Evolutionary conservation across 176 grass and related monocot species (phyloP), one percentile per base, ranked within the genome.

Genomic region (Avena insularis): DNA sequence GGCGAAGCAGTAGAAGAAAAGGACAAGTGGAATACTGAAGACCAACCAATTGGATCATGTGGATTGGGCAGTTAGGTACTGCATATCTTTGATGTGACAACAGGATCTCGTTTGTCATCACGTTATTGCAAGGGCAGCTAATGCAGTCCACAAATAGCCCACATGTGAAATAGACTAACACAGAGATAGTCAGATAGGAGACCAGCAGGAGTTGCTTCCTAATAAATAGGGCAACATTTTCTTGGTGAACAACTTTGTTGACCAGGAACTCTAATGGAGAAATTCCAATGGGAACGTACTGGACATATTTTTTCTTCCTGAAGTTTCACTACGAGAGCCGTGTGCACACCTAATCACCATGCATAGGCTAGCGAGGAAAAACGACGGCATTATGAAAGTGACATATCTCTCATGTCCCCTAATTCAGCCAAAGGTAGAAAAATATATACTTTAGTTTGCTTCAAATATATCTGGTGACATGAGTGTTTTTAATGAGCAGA

Each of bases 41-140:
- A 75, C 81, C 82, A 91, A 69, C 77, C 82, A 85, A 33, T 63
- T 81, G 81, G 60, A 9, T 12, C 9, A 61, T 64, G 3, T 85
- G 61, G 85, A 87, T 84, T 51, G 71, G 33, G 8, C 33, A 9
- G 49, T 75, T 84, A 36, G 66, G 80, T 84, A 40, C n/a, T 53
- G 79, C 2, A 47, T 65, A 72, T 38, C 65, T 47, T 19, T 79
- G 85, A 80, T 91, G 66, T 87, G 66, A 84, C 17, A 80, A 29
- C 29, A 5, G 20, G 49, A 84, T 66, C 59, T 29, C 75, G 0
- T 69, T 81, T 51, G 69, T 27, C 85, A 25, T 75, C 81, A 23
- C 80, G 72, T 57, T 74, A 64, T 73, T 65, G 46, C 33, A 69
- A 72, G 89, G 88, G 27, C 49, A 46, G 63, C 53, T 21, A 17